Evolutionary conservation across 2,329 filamentous ascomycete species (phyloP).

Genomic region (Arthrobotrys iridis): DNA sequence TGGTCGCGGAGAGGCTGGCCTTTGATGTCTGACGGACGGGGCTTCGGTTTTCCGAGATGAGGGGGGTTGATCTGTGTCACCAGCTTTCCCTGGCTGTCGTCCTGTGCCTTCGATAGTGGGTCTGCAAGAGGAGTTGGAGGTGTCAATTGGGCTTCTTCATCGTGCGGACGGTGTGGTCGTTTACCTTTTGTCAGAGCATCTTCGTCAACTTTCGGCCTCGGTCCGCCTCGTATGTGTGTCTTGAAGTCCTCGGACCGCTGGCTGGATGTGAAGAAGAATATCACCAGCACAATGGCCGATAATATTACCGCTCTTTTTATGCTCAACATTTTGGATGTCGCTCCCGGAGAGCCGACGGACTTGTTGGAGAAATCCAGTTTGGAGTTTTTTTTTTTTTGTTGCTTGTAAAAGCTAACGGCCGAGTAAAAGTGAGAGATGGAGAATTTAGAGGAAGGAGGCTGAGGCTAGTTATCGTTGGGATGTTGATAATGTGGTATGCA

Average conservation of each 20-base stretch:
- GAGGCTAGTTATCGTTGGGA: not conserved
- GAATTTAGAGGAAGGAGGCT: not conserved
- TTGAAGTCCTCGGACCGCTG: conserved; percentile 23
- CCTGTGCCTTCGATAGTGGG: conserved; percentile 5
- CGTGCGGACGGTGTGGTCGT: not conserved
- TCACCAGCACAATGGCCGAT: conserved; percentile 41
- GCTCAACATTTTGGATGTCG: conserved; percentile 42
- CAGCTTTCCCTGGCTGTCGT: conserved; percentile 28
- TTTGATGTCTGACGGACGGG: conserved; percentile 39
- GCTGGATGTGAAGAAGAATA: conserved; percentile 51
- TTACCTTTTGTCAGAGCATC: not conserved
- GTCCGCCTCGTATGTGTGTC: conserved; percentile 39
- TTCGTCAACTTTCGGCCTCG: conserved; percentile 31
- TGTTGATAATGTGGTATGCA: not conserved
- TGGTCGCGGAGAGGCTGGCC: conserved; percentile 72
- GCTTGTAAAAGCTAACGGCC: too few relatives aligned
- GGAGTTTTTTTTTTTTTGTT: too few relatives aligned
- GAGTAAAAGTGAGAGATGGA: not conserved
- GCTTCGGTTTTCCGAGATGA: conserved; percentile 1
- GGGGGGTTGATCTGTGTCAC: conserved; percentile 32
- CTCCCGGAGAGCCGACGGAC: conserved; percentile 34
- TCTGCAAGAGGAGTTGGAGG: not conserved
- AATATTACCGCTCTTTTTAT: conserved; percentile 46
- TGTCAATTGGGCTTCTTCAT: not conserved
- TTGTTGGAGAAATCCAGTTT: conserved; percentile 52